A percentile compares a stretch with the other conserved stretches of the same genome.
These are phyloP conservation scores for Penicillium rolfsii DNA, from an alignment of 2,329 filamentous ascomycete species.

Conservation along the genomic window DNA sequence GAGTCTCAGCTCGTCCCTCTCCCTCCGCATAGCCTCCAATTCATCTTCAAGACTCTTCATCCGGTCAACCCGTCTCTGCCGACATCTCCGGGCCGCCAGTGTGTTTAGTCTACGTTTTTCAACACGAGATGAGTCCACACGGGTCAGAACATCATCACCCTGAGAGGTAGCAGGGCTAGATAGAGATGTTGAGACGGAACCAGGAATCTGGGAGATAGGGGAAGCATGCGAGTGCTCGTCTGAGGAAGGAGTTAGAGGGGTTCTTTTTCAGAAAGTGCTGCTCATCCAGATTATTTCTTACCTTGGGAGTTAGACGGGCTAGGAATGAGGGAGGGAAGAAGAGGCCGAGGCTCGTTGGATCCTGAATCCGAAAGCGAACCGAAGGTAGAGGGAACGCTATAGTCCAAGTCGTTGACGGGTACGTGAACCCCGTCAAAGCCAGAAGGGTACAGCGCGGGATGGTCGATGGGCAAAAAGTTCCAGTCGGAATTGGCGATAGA, in stretches of 20 bases:
- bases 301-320: conserved; percentile 27
- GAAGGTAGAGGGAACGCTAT: conserved; percentile 22
- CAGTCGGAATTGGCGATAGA: conserved; percentile 28
- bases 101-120: conserved; percentile 43
- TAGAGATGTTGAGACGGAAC: conserved; percentile 20
- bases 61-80: conserved; percentile 40
- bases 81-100: conserved; percentile 42
- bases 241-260: conserved; percentile 14
- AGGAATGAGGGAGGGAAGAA: conserved; percentile 16
- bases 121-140: conserved; percentile 30
- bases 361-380: conserved; percentile 29
- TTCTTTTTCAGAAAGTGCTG: background rate
- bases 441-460: conserved; percentile 12
- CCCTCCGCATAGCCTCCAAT: conserved; percentile 35
- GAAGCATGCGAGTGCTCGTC: conserved; percentile 26
- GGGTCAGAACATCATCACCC: conserved; percentile 18
- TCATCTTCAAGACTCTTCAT: conserved; percentile 40
- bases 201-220: conserved; percentile 24
- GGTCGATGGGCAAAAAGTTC: conserved; percentile 23
- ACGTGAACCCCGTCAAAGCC: conserved; percentile 19
- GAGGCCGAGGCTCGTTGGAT: conserved; percentile 19
- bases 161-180: conserved; percentile 27
- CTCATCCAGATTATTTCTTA: conserved; percentile 5
- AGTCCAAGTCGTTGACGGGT: conserved; percentile 17
- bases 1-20: conserved; percentile 42